These are phyloP conservation scores for Colletotrichum somersetense DNA, from an alignment of 2,329 filamentous ascomycete genomes.

Conservation along the genomic window DNA sequence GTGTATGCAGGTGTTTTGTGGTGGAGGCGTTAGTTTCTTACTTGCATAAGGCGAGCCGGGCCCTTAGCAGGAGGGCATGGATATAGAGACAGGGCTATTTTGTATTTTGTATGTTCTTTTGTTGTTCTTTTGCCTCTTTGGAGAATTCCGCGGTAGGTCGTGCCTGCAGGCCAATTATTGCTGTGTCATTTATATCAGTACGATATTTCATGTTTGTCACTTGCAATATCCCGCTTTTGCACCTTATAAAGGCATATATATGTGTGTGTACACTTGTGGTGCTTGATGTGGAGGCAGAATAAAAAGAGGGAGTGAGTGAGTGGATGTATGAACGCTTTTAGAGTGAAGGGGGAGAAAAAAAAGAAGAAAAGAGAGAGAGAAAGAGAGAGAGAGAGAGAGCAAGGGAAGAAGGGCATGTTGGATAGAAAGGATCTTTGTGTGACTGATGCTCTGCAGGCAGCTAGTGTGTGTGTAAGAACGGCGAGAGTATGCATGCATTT, in stretches of 20 bases:
- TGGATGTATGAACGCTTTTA: too few relatives aligned
- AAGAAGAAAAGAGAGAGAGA: neutral
- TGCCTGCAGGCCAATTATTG: neutral
- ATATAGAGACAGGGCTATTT: slow-evolving; percentile 11
- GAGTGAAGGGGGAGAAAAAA: neutral
- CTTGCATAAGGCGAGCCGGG: slow-evolving; percentile 17
- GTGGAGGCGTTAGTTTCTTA: slow-evolving; percentile 23
- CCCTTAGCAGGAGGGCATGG: neutral
- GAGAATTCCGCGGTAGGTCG: neutral
- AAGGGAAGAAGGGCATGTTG: neutral
- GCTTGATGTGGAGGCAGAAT: neutral
- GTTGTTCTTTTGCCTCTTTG: neutral
- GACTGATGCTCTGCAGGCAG: slow-evolving; percentile 28
- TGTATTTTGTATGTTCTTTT: neutral
- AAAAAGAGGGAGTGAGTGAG: neutral
- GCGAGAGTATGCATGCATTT: neutral
- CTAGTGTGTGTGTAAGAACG: neutral
- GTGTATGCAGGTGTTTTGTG: neutral
- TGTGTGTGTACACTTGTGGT: neutral
- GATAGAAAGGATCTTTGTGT: slow-evolving; percentile 34
- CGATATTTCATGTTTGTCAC: neutral
- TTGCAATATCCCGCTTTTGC: neutral
- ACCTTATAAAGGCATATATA: neutral
- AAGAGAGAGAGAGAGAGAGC: neutral
- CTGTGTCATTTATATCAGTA: neutral